Conservation (phyloP, 305 asterid species). For the Salvia sclarea region DNA sequence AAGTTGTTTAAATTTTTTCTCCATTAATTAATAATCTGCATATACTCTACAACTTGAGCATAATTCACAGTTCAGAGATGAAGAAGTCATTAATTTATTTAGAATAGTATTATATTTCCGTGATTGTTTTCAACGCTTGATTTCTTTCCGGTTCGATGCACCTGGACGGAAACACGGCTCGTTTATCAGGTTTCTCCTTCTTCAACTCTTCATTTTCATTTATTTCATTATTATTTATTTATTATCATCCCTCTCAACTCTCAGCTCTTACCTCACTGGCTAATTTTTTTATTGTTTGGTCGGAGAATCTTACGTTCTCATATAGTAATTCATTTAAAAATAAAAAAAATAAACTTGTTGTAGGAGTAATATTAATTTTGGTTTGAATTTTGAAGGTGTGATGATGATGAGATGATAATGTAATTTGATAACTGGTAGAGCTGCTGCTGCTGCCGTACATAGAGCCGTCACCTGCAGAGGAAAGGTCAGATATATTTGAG, state of each 20-base stretch:
- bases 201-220: not conserved
- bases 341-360: not conserved
- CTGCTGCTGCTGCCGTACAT: too few relatives aligned
- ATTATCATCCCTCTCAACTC: not conserved
- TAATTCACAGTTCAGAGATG: not conserved
- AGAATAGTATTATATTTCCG: not conserved
- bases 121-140: slow-evolving; percentile 26
- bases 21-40: not conserved
- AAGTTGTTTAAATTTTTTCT: too few relatives aligned
- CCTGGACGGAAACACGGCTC: slow-evolving; percentile 31
- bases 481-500: slow-evolving; percentile 25
- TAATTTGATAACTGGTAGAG: not conserved
- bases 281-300: not conserved
- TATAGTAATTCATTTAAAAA: not conserved
- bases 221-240: too few relatives aligned
- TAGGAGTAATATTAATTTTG: not conserved
- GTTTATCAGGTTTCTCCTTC: not conserved
- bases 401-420: not conserved
- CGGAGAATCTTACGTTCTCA: slow-evolving; percentile 1
- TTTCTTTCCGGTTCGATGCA: slow-evolving; percentile 39
- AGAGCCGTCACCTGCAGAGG: slow-evolving; percentile 13
- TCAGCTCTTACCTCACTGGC: too few relatives aligned
- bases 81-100: not conserved
- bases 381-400: not conserved
- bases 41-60: not conserved